These are phyloP conservation scores for Ganoderma lucidum DNA, from an alignment of 1,284 basidiomycete species.

Conservation along the genomic window DNA sequence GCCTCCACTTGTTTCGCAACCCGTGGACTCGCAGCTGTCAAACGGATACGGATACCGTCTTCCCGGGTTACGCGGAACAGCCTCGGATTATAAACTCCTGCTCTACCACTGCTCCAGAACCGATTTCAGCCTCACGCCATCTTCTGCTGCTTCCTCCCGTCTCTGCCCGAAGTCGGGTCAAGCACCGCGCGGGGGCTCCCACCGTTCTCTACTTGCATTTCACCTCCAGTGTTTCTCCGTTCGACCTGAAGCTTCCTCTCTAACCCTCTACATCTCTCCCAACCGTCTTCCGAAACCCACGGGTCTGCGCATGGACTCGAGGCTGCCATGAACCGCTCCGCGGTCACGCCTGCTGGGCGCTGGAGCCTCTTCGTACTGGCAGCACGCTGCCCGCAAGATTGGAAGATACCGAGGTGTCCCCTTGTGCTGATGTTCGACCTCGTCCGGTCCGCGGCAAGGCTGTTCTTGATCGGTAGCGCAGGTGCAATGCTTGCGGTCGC, in stretches of 20 bases:
- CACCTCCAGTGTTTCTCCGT: neutral
- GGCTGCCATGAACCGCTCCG: slow-evolving; percentile 24
- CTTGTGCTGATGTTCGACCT: slow-evolving; percentile 21
- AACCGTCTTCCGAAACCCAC: neutral
- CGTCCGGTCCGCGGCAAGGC: slow-evolving; percentile 12
- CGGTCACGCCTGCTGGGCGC: slow-evolving; percentile 17
- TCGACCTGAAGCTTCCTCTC: too few species aligned
- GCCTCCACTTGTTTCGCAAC: neutral
- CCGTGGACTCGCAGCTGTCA: slow-evolving; percentile 8
- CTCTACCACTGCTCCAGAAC: neutral
- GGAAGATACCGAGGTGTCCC: slow-evolving; percentile 17
- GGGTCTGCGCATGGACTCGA: slow-evolving; percentile 13
- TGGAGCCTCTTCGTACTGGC: slow-evolving; percentile 15
- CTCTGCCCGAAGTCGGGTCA: neutral
- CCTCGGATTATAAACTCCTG: slow-evolving; percentile 4
- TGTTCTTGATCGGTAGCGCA: slow-evolving; percentile 24
- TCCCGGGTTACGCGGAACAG: slow-evolving; percentile 3
- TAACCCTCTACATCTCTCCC: neutral
- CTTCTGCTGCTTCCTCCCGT: neutral
- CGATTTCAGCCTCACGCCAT: neutral
- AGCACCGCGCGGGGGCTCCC: neutral
- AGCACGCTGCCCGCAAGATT: slow-evolving; percentile 11
- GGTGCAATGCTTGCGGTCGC: slow-evolving; percentile 24
- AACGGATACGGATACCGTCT: neutral
- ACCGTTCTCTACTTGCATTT: neutral